Evolutionary conservation across 495 filamentous ascomycete genomes (phyloP).

Genomic region (Penicillium waksmanii): DNA sequence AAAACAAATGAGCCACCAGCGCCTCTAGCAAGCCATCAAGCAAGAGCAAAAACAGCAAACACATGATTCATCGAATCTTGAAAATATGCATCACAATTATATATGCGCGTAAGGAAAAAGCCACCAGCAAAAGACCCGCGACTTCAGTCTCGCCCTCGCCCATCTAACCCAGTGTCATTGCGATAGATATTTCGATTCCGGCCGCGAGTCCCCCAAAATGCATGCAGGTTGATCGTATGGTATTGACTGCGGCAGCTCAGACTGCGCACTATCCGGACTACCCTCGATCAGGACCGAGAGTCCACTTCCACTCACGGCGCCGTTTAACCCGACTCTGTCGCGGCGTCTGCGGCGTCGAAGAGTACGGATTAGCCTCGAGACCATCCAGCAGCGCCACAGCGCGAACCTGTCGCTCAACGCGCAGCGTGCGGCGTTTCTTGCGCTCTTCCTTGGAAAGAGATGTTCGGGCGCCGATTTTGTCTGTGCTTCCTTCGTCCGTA

Average conservation of each 20-base stretch:
- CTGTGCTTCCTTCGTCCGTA: constrained; percentile 41
- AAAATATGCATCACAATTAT: constrained; percentile 25
- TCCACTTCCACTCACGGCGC: constrained; percentile 62
- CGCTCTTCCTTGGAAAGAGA: constrained; percentile 29
- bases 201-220: constrained; percentile 3
- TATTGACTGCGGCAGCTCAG: neutral
- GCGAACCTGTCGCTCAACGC: constrained; percentile 46
- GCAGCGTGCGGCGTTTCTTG: constrained; percentile 44
- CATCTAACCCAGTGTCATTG: constrained; percentile 2
- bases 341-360: constrained; percentile 52
- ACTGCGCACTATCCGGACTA: constrained; percentile 1
- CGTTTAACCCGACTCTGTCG: constrained; percentile 53
- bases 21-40: constrained; percentile 19
- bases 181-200: neutral
- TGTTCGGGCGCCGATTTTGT: constrained; percentile 15
- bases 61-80: constrained; percentile 24
- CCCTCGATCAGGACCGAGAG: constrained; percentile 47
- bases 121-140: neutral
- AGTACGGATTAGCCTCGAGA: constrained; percentile 32
- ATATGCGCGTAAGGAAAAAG: constrained; percentile 1
- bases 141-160: neutral
- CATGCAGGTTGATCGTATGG: constrained; percentile 6
- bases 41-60: constrained; percentile 10
- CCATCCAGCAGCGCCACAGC: constrained; percentile 47
- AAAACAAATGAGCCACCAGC: constrained; percentile 16